Base-by-base conservation (phyloP, 78 protist species). In the Speleostelium caveatum region DNA sequence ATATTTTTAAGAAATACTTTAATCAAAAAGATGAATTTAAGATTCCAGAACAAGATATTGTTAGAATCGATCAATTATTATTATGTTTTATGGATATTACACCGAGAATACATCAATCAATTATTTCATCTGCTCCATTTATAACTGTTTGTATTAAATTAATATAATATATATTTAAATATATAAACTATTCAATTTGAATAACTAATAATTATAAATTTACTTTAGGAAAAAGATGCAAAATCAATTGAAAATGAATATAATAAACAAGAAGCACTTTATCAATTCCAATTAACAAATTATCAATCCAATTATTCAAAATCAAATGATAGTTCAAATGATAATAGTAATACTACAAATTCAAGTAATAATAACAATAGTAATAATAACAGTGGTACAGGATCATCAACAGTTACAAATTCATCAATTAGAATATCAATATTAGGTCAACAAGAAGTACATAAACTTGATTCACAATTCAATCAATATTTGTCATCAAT, bases 181-280 rank as follows among this genome's bases (percentile, higher is more conserved):
- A 36, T 10, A n/a, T n/a, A n/a, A 33, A 21, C 3, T 22, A 32
- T 33, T 32, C 32, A 63, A 35, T n/a, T n/a, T n/a, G n/a, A n/a
- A 22, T 21, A 33, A 63, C 5, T 63, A 63, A 21, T 60, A 21
- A 63, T 63, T 33, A 39, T 45, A n/a, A n/a, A n/a, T n/a, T n/a
- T n/a, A n/a, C n/a, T n/a, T n/a, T n/a, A n/a, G n/a, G n/a, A 80
- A 68, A 80, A 80, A 30, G 89, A 80, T 55, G 66, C 89, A 65
- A 55, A 67, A 30, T 49, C 19, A 24, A 68, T 80, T 58, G 89
- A 80, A 68, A 41, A 24, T 58, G 89, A 80, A 68, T 80, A 68
- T 68, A 72, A 80, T 30, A 80, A 65, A 80, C 78, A 65, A 80
- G 89, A 80, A 39, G 76, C 89, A 38, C 26, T 80, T 17, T 80